Evolutionary conservation across 768 basidiomycete species (phyloP).

Genomic region (Lactarius evosmus): DNA sequence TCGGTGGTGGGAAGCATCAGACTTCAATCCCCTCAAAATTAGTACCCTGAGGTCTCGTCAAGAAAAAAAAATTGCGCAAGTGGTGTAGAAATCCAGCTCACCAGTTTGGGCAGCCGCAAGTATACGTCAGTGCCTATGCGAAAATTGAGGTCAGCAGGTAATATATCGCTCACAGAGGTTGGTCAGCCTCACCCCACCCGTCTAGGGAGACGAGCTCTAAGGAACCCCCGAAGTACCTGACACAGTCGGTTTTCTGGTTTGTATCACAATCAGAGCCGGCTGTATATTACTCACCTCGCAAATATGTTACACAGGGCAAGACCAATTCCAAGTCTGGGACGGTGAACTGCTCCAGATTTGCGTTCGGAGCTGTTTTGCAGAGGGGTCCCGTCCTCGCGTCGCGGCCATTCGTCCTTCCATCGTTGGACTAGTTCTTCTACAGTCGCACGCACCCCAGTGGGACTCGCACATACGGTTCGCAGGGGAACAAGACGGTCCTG

Average conservation of each 20-base stretch:
- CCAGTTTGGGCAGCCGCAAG: constrained; percentile 75
- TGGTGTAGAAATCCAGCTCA: constrained; percentile 36
- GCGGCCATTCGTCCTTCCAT: constrained; percentile 40
- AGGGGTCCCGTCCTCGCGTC: constrained; percentile 28
- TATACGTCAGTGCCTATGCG: constrained; percentile 76
- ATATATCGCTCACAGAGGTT: background rate
- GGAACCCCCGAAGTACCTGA: constrained; percentile 79
- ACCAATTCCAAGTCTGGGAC: constrained; percentile 74
- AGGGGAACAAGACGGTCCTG: constrained; percentile 64
- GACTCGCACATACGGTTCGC: constrained; percentile 56
- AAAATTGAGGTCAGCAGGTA: constrained; percentile 11
- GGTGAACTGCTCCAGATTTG: constrained; percentile 47
- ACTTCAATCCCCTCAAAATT: constrained; percentile 84
- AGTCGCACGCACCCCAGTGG: constrained; percentile 68
- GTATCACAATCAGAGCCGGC: constrained; percentile 3
- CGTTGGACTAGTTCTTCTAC: constrained; percentile 71
- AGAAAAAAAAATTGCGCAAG: background rate
- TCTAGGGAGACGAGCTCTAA: constrained; percentile 76
- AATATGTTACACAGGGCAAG: constrained; percentile 89
- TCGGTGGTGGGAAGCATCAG: constrained; percentile 33
- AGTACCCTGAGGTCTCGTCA: constrained; percentile 54
- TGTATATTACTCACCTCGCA: constrained; percentile 54
- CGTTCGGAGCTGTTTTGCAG: constrained; percentile 40
- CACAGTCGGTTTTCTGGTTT: background rate
- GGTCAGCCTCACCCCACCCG: constrained; percentile 66